Evolutionary conservation across 2,329 filamentous ascomycete species (phyloP).

Genomic region (Biscogniauxia marginata): DNA sequence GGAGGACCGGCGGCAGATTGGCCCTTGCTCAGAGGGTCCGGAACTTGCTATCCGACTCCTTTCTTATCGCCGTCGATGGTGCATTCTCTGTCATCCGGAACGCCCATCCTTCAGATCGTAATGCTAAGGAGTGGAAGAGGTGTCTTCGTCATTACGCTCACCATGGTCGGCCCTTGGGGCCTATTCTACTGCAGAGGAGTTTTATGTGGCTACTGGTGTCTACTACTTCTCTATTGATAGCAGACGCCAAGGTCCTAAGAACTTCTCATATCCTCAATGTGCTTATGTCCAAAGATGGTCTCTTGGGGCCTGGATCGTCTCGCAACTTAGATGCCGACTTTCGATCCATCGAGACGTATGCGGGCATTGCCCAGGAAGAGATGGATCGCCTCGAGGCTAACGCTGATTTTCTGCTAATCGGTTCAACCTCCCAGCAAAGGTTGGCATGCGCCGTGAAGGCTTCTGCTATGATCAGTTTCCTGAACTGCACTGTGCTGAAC

Average conservation of each 20-base stretch:
- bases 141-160: constrained; percentile 81
- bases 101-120: constrained; percentile 61
- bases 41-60: constrained; percentile 75
- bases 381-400: constrained; percentile 85
- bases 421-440: constrained; percentile 81
- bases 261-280: constrained; percentile 70
- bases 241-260: constrained; percentile 58
- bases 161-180: constrained; percentile 77
- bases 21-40: constrained; percentile 70
- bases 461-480: constrained; percentile 74
- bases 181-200: constrained; percentile 85
- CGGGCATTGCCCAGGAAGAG: constrained; percentile 74
- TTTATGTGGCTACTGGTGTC: constrained; percentile 84
- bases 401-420: constrained; percentile 84
- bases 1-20: constrained; percentile 72
- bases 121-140: constrained; percentile 82
- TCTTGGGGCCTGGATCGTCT: constrained; percentile 42
- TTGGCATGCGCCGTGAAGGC: constrained; percentile 85
- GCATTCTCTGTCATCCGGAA: constrained; percentile 89
- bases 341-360: constrained; percentile 60
- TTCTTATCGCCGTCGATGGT: constrained; percentile 83
- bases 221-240: constrained; percentile 70
- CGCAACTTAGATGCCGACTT: constrained; percentile 51
- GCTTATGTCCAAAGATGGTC: constrained; percentile 59
- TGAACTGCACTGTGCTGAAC: constrained; percentile 82